Percentiles rank a stretch among this genome's conserved stretches.
phyloP scores from a whole-genome alignment of 2,329 filamentous ascomycete genomes.

The Cytospora piceae region DNA sequence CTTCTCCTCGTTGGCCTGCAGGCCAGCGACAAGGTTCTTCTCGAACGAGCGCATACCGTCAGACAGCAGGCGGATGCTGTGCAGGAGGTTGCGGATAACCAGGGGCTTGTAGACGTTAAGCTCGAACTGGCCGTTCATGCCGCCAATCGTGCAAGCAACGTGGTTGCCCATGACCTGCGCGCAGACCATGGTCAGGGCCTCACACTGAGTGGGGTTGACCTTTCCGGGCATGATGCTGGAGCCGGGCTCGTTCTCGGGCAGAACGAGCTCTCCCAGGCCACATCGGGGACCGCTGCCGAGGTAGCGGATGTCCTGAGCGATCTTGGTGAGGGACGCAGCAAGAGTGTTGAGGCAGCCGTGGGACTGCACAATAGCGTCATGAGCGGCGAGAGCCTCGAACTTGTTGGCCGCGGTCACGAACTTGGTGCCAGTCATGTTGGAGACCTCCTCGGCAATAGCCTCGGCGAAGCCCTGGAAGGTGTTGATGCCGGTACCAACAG shows the following conservation, averaged over 20 bases:
- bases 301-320: conserved; percentile 97
- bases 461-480: conserved; percentile 96
- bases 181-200: conserved; percentile 97
- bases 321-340: conserved; percentile 91
- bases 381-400: conserved; percentile 94
- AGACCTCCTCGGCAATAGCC: conserved; percentile 87
- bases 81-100: conserved; percentile 91
- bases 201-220: conserved; percentile 98
- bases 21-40: conserved; percentile 85
- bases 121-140: conserved; percentile 98
- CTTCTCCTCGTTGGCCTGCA: conserved; percentile 92
- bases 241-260: conserved; percentile 97
- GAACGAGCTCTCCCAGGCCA: conserved; percentile 87
- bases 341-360: conserved; percentile 93
- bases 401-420: conserved; percentile 99
- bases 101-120: conserved; percentile 99
- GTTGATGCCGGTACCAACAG: conserved; percentile 96
- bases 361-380: conserved; percentile 94
- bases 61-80: conserved; percentile 84
- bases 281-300: conserved; percentile 94
- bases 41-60: conserved; percentile 96
- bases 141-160: conserved; percentile 87
- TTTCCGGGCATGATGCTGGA: conserved; percentile 99
- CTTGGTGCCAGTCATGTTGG: conserved; percentile 87
- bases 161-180: conserved; percentile 98